Percentiles rank a stretch among this genome's conserved stretches.
Conservation (phyloP, 2,329 filamentous ascomycete genomes). For the Epichloe aotearoae region DNA sequence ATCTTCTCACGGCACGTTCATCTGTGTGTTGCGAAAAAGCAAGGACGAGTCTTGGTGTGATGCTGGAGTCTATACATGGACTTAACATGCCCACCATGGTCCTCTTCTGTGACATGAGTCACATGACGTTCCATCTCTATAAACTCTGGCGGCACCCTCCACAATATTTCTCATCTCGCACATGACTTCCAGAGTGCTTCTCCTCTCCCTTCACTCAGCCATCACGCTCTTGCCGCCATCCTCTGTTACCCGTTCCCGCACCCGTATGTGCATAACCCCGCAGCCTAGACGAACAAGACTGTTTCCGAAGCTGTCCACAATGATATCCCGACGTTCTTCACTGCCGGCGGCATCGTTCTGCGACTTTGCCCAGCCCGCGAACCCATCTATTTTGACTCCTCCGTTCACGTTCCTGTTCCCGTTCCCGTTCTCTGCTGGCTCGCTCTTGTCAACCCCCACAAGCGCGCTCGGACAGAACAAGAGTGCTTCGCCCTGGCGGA, state of each 20-base stretch:
- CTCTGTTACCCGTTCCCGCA: constrained; percentile 28
- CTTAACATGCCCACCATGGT: background rate
- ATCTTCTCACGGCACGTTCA: too few species aligned
- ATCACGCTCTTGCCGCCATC: constrained; percentile 34
- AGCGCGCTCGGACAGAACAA: constrained; percentile 33
- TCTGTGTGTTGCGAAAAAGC: too few species aligned
- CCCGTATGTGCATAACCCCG: constrained; percentile 25
- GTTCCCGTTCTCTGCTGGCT: background rate
- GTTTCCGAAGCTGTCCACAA: background rate
- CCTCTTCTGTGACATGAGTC: background rate
- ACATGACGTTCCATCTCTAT: too few species aligned
- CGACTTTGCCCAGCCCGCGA: background rate
- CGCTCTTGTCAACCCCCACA: constrained; percentile 10
- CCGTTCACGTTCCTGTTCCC: background rate
- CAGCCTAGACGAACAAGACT: constrained; percentile 17
- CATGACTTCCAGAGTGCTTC: too few species aligned
- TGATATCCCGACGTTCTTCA: background rate
- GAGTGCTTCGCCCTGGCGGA: constrained; percentile 31
- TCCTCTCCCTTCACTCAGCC: constrained; percentile 16
- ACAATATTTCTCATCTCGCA: too few species aligned
- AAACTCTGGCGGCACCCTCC: background rate
- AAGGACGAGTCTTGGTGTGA: too few species aligned
- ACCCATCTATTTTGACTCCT: background rate
- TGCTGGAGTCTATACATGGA: too few species aligned
- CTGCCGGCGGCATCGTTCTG: background rate